phyloP scores from a whole-genome alignment of 1,284 basidiomycete genomes.

The Porogramme epimiltina region DNA sequence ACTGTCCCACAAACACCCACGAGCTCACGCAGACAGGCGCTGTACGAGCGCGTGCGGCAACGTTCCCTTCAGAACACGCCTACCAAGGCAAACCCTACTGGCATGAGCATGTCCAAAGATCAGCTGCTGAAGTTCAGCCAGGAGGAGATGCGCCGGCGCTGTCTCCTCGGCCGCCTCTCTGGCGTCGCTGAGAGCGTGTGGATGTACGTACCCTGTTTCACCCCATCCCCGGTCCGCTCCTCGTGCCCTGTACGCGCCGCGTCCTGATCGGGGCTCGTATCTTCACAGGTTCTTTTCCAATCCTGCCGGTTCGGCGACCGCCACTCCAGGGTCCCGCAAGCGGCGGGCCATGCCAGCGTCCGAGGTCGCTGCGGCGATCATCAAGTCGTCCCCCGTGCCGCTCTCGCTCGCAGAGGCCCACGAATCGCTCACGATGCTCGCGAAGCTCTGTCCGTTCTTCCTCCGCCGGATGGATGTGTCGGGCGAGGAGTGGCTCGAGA shows the following conservation, averaged over 20 bases:
- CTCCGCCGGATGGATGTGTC: constrained; percentile 60
- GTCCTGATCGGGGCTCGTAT: neutral
- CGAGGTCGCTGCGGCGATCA: constrained; percentile 65
- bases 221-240: neutral
- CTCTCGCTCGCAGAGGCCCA: constrained; percentile 74
- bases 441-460: constrained; percentile 77
- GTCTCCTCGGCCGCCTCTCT: constrained; percentile 72
- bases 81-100: constrained; percentile 50
- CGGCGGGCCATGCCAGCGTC: constrained; percentile 63
- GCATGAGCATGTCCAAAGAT: constrained; percentile 56
- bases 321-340: constrained; percentile 57
- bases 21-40: constrained; percentile 70
- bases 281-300: constrained; percentile 64
- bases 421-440: constrained; percentile 68
- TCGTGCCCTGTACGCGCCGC: neutral
- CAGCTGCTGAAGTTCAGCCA: constrained; percentile 71
- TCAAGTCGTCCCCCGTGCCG: constrained; percentile 79
- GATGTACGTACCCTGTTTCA: constrained; percentile 56
- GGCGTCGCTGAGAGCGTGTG: constrained; percentile 84
- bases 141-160: constrained; percentile 73
- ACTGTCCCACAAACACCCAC: constrained; percentile 69
- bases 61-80: constrained; percentile 68
- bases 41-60: constrained; percentile 77
- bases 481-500: constrained; percentile 80
- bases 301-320: constrained; percentile 47